Percentiles rank a stretch among this genome's conserved stretches.
Evolutionary conservation across 345 rosid species (phyloP).

Genomic region (Bruguiera gymnorhiza): DNA sequence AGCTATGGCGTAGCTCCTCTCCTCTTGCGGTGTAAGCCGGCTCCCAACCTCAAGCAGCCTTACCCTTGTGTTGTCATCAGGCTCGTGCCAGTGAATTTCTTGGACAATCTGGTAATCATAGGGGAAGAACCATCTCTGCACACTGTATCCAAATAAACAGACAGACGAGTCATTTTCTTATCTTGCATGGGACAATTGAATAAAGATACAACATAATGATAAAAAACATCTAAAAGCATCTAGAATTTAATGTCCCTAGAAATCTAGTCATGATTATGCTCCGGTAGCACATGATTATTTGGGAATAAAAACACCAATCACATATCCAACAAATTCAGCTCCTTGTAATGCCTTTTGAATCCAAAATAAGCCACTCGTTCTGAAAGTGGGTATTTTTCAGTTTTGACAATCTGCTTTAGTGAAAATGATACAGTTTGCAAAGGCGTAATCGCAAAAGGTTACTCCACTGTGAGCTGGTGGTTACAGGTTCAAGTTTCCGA

Average conservation of each 20-base stretch:
- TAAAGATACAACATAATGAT: not conserved
- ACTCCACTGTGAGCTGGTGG: too few relatives aligned
- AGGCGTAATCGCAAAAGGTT: too few relatives aligned
- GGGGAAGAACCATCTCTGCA: slow-evolving; percentile 94
- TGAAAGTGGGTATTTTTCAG: too few relatives aligned
- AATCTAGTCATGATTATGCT: not conserved
- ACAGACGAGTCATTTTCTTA: too few relatives aligned
- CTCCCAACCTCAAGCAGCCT: slow-evolving; percentile 49
- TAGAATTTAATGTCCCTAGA: not conserved
- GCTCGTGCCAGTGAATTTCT: slow-evolving; percentile 77
- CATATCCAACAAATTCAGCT: not conserved
- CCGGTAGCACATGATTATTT: not conserved
- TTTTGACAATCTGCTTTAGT: not conserved
- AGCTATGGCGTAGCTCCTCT: slow-evolving; percentile 76
- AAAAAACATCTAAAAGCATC: not conserved
- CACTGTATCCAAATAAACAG: slow-evolving; percentile 36
- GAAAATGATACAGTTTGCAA: not conserved
- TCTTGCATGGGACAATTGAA: not conserved
- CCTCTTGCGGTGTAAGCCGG: slow-evolving; percentile 71
- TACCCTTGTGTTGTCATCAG: slow-evolving; percentile 42
- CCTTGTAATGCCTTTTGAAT: not conserved
- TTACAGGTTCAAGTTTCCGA: too few relatives aligned
- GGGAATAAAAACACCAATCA: not conserved
- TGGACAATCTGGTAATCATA: slow-evolving; percentile 92
- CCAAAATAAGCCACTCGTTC: not conserved